Percentiles rank a stretch among this genome's conserved stretches.
These are phyloP conservation scores for Chalciporus sphaerocephalus DNA, from an alignment of 768 basidiomycete genomes.

Conservation along the genomic window DNA sequence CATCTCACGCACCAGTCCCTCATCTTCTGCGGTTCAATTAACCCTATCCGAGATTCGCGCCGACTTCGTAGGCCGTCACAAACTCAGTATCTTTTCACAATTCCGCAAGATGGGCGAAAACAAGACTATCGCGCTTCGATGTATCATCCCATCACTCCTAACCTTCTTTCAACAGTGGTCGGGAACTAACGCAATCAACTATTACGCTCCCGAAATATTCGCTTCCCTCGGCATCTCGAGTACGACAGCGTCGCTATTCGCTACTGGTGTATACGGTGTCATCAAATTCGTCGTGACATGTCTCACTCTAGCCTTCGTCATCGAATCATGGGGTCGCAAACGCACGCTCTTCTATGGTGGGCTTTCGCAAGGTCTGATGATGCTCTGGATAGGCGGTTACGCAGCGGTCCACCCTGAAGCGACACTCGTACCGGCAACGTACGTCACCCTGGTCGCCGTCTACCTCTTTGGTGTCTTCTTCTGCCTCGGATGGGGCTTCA, in stretches of 20 bases:
- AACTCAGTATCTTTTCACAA: slow-evolving; percentile 23
- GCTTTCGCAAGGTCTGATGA: slow-evolving; percentile 32
- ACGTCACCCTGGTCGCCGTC: slow-evolving; percentile 34
- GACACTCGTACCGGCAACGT: slow-evolving; percentile 27
- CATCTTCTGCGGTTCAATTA: slow-evolving; percentile 26
- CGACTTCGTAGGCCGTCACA: slow-evolving; percentile 32
- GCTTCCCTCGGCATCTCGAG: slow-evolving; percentile 32
- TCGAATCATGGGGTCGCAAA: slow-evolving; percentile 39
- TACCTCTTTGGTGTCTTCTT: slow-evolving; percentile 37
- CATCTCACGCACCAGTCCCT: slow-evolving; percentile 20
- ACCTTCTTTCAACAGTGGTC: slow-evolving; percentile 40
- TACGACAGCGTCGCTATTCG: slow-evolving; percentile 32
- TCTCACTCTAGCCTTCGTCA: slow-evolving; percentile 34
- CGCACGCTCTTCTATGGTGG: slow-evolving; percentile 35
- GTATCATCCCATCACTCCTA: slow-evolving; percentile 31
- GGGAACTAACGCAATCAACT: slow-evolving; percentile 41
- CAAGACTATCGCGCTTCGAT: slow-evolving; percentile 26
- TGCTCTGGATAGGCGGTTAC: slow-evolving; percentile 37
- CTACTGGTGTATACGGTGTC: slow-evolving; percentile 40
- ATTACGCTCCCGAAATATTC: slow-evolving; percentile 38
- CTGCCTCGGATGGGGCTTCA: slow-evolving; percentile 32
- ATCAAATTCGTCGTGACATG: slow-evolving; percentile 35
- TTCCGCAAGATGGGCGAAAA: slow-evolving; percentile 34
- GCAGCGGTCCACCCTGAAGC: slow-evolving; percentile 27
- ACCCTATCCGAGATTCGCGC: slow-evolving; percentile 35